Evolutionary conservation across 768 basidiomycete genomes (phyloP).

Genomic region (Lactarius indigo): DNA sequence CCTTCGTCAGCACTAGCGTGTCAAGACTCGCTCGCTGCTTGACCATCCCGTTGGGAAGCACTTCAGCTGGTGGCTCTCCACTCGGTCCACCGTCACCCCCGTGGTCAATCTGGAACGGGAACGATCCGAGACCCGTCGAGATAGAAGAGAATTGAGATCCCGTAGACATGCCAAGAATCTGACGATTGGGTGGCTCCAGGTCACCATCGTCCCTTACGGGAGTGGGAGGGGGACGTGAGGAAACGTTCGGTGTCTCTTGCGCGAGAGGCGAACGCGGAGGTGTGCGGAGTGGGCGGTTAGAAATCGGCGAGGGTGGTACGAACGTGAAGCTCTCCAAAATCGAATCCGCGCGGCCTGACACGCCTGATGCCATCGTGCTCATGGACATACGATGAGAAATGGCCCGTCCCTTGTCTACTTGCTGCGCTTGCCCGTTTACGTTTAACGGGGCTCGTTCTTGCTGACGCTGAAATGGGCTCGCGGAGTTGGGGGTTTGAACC

Average conservation of each 20-base stretch:
- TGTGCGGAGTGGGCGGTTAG: conserved; percentile 70
- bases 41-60: conserved; percentile 9
- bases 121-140: conserved; percentile 77
- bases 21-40: conserved; percentile 80
- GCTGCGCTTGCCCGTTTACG: conserved; percentile 51
- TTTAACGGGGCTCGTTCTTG: conserved; percentile 61
- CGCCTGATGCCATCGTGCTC: conserved; percentile 54
- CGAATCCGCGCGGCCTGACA: conserved; percentile 74
- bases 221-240: conserved; percentile 2
- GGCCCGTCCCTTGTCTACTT: conserved; percentile 44
- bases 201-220: conserved; percentile 17
- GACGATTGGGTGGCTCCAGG: conserved; percentile 51
- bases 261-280: conserved; percentile 71
- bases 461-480: conserved; percentile 53
- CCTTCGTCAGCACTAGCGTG: conserved; percentile 78
- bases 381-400: conserved; percentile 23
- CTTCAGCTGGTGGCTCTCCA: background rate
- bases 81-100: conserved; percentile 35
- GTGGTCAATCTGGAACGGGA: conserved; percentile 83
- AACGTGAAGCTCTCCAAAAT: conserved; percentile 87
- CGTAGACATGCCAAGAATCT: conserved; percentile 65
- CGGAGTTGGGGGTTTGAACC: conserved; percentile 41
- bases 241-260: conserved; percentile 40
- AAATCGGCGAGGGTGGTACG: conserved; percentile 86
- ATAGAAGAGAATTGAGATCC: conserved; percentile 74